These are phyloP conservation scores for Skeletonema tropicum DNA, from an alignment of 108 stramenopile genomes.

Conservation along the genomic window DNA sequence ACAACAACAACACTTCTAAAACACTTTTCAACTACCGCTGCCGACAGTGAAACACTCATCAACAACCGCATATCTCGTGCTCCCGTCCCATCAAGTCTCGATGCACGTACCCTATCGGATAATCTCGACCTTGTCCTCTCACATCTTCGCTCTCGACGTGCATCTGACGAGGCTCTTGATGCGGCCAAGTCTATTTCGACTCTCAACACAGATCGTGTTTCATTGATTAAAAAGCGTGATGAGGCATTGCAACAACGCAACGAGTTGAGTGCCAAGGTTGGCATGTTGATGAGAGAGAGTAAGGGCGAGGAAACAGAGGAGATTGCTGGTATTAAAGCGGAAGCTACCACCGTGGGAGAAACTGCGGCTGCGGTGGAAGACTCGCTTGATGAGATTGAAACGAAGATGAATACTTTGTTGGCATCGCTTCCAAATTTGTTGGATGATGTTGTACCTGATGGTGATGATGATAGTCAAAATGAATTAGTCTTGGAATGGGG, in stretches of 20 bases:
- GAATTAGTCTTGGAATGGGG: constrained; percentile 87
- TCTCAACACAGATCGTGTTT: constrained; percentile 59
- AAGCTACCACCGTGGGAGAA: constrained; percentile 55
- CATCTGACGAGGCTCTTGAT: constrained; percentile 70
- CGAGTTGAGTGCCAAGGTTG: constrained; percentile 68
- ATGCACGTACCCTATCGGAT: constrained; percentile 63
- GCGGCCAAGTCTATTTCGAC: constrained; percentile 62
- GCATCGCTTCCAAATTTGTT: constrained; percentile 92
- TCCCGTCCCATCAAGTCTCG: constrained; percentile 52
- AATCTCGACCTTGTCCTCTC: constrained; percentile 74
- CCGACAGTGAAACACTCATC: constrained; percentile 1
- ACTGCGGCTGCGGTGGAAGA: constrained; percentile 59
- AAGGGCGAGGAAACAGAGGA: constrained; percentile 65
- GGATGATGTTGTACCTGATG: constrained; percentile 91
- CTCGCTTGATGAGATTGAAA: constrained; percentile 71
- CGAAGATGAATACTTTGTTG: constrained; percentile 68
- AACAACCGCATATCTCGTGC: constrained; percentile 52
- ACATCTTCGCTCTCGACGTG: constrained; percentile 76
- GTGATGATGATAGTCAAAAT: constrained; percentile 83
- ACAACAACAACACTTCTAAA: not conserved
- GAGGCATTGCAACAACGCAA: constrained; percentile 74
- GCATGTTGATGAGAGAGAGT: constrained; percentile 68
- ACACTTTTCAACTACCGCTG: constrained; percentile 1
- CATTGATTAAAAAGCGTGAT: constrained; percentile 77
- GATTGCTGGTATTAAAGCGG: constrained; percentile 15